Evolutionary conservation across 2,329 filamentous ascomycete species (phyloP), one percentile per base, ranked within the genome.

Genomic region (Lecanicillium sp.): DNA sequence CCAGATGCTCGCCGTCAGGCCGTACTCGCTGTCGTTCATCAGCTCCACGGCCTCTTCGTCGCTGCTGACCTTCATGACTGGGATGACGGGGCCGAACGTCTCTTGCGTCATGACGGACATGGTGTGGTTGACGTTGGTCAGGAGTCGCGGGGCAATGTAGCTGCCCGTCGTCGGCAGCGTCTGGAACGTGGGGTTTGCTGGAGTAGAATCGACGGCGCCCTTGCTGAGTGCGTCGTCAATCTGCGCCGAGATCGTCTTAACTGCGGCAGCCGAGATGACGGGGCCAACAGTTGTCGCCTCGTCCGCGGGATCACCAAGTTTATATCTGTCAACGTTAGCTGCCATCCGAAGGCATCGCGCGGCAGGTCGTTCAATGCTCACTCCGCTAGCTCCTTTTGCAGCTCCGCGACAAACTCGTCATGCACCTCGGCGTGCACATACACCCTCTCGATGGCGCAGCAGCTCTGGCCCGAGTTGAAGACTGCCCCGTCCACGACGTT

Each of bases 391-490:
- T 95, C 88, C 49, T 84, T 82, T 65, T 93, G 87, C 11, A 88
- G 75, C 8, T 86, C 87, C 42, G 79, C 74, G 44, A 96, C 75
- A 59, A 97, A 96, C 9, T 79, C 70, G 59, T 95, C 88, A 64
- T 96, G 83, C 43, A 97, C 80, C 56, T 79, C 82, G 60, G 87
- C 84, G 59, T 93, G 83, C 6, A 97, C 90, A 60, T 97, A 97
- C 17, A 97, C 81, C 27, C 91, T 78, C 70, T 97, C 91, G 47
- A 97, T 75, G 19, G 89, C 87, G 68, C 91, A 97, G 74, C 91
- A 97, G 64, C 89, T 95, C 72, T 97, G 91, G 14, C 91, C 91
- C 44, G 90, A 95, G 71, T 97, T 97, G 76, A 96, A 97, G 50
- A 97, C 75, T 17, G 90, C 85, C 15, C 91, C 91, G 58, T 97